phyloP scores from a whole-genome alignment of 1,284 basidiomycete species.

The Irpex sp. region DNA sequence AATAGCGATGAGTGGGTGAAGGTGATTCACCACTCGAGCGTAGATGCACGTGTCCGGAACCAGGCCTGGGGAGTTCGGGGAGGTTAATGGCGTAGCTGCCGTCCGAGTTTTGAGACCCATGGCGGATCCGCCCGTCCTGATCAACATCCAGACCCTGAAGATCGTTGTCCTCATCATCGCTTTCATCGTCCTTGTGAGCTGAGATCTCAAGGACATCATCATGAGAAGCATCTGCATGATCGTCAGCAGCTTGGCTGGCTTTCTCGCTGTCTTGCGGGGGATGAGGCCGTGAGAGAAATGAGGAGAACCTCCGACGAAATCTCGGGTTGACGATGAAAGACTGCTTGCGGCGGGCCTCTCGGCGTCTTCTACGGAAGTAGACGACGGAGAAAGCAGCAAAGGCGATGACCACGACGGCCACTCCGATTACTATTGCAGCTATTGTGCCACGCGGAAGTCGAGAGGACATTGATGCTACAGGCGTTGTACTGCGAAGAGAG shows the following conservation, averaged over 20 bases:
- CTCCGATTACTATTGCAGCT: slow-evolving; percentile 57
- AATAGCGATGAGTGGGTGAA: slow-evolving; percentile 7
- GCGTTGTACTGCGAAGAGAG: slow-evolving; percentile 16
- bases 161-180: slow-evolving; percentile 17
- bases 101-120: slow-evolving; percentile 30
- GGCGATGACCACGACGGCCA: slow-evolving; percentile 46
- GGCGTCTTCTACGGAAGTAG: slow-evolving; percentile 41
- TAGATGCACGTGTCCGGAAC: slow-evolving; percentile 16
- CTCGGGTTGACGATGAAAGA: slow-evolving; percentile 26
- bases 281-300: slow-evolving; percentile 19
- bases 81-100: slow-evolving; percentile 30
- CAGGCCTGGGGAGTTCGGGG: slow-evolving; percentile 19
- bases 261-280: slow-evolving; percentile 15
- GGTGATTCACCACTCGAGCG: slow-evolving; percentile 2
- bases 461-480: slow-evolving; percentile 17
- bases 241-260: neutral
- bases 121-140: slow-evolving; percentile 7
- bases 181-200: slow-evolving; percentile 16
- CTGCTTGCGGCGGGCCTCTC: slow-evolving; percentile 20
- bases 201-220: slow-evolving; percentile 24
- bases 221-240: neutral
- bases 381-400: slow-evolving; percentile 34
- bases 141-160: slow-evolving; percentile 4
- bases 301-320: slow-evolving; percentile 20
- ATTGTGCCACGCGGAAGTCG: slow-evolving; percentile 47